A percentile compares a stretch with the other conserved stretches of the same genome.
phyloP scores from a whole-genome alignment of 176 grass and related monocot genomes.

The Canna indica region DNA sequence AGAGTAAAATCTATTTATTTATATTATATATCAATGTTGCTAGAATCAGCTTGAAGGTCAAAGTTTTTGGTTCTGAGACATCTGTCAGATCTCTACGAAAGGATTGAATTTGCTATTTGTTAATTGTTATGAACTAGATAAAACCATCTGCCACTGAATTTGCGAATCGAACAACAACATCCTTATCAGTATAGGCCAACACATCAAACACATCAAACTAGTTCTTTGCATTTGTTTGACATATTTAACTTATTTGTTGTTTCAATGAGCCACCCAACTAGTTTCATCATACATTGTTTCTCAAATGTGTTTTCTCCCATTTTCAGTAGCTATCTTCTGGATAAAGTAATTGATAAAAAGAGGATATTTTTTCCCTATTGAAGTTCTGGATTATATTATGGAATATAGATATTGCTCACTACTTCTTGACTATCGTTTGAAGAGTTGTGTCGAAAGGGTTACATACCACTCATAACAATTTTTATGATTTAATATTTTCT shows the following conservation, averaged over 20 bases:
- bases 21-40: not conserved
- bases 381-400: no score
- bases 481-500: no score
- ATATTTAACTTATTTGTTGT: no score
- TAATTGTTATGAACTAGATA: not conserved
- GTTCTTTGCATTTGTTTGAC: no score
- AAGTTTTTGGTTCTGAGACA: no score
- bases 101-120: not conserved
- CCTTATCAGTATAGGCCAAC: no score
- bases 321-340: not conserved
- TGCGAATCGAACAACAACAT: no score
- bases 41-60: not conserved
- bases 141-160: no score
- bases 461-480: not conserved
- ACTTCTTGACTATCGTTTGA: not conserved
- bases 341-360: not conserved
- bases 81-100: not conserved
- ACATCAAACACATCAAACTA: no score
- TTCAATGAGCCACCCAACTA: not conserved
- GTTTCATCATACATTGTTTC: not conserved
- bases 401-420: no score
- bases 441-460: not conserved
- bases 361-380: no score
- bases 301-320: not conserved
- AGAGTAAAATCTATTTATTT: not conserved